A percentile compares a stretch with the other conserved stretches of the same genome.
phyloP scores from a whole-genome alignment of 768 basidiomycete genomes.

The Lactarius deliciosus region DNA sequence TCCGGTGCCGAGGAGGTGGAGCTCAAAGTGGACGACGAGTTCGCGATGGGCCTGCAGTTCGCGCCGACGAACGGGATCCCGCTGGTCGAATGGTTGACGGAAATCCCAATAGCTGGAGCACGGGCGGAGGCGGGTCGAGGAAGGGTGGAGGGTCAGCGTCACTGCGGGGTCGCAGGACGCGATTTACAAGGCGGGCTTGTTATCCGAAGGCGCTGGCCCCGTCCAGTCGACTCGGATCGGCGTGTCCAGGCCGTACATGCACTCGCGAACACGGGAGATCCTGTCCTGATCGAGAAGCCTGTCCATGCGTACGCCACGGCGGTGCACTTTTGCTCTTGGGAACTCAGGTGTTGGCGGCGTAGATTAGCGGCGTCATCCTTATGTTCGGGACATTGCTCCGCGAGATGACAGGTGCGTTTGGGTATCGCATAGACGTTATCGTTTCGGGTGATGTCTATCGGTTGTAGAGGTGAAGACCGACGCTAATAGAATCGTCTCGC shows the following conservation, averaged over 20 bases:
- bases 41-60: slow-evolving; percentile 74
- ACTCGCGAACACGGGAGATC: slow-evolving; percentile 75
- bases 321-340: slow-evolving; percentile 24
- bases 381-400: slow-evolving; percentile 58
- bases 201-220: too few species aligned
- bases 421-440: slow-evolving; percentile 1
- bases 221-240: slow-evolving; percentile 1
- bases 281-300: slow-evolving; percentile 79
- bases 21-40: slow-evolving; percentile 50
- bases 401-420: slow-evolving; percentile 54
- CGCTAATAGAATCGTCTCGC: slow-evolving; percentile 61
- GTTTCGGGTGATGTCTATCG: slow-evolving; percentile 8
- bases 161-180: slow-evolving; percentile 89
- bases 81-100: slow-evolving; percentile 65
- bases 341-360: background rate
- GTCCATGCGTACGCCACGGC: slow-evolving; percentile 60
- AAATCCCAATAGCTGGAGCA: slow-evolving; percentile 72
- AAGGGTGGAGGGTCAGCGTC: slow-evolving; percentile 47
- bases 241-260: slow-evolving; percentile 60
- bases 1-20: slow-evolving; percentile 46
- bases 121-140: slow-evolving; percentile 53
- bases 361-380: slow-evolving; percentile 60
- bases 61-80: slow-evolving; percentile 68
- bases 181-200: slow-evolving; percentile 68
- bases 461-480: slow-evolving; percentile 75